Conservation (phyloP, 164 flowering plant genomes). For the Magnolia kwangsiensis region DNA sequence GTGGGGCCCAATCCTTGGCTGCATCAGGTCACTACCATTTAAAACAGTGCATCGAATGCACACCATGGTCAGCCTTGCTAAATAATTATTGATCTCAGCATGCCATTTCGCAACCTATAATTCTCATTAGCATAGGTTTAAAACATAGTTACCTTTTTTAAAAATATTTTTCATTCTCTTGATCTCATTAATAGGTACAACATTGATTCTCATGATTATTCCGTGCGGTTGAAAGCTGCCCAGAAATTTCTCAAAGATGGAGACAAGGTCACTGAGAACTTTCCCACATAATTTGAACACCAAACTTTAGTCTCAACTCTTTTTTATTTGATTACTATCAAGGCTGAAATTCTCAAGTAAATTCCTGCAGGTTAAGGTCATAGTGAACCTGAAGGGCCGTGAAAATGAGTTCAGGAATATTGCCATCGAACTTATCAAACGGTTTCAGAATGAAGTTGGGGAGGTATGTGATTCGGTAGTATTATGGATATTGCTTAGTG, state of each 20-base stretch:
- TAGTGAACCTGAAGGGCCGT: constrained; percentile 88
- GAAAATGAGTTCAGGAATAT: constrained; percentile 74
- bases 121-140: background rate
- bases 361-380: constrained; percentile 72
- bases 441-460: constrained; percentile 80
- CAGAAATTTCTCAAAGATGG: constrained; percentile 76
- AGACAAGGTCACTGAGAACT: constrained; percentile 55
- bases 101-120: background rate
- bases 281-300: background rate
- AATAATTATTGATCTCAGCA: background rate
- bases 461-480: constrained; percentile 48
- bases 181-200: constrained; percentile 56
- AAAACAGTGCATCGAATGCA: too few relatives aligned
- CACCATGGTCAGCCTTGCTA: background rate
- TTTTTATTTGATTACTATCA: background rate
- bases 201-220: constrained; percentile 89
- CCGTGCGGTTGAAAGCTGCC: constrained; percentile 81
- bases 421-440: constrained; percentile 78
- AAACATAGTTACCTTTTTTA: too few relatives aligned
- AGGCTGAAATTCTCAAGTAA: constrained; percentile 8
- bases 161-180: too few relatives aligned
- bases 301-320: background rate
- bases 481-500: too few relatives aligned
- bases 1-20: too few relatives aligned
- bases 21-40: too few relatives aligned